Evolutionary conservation across 1,139 yeast genomes (phyloP).

Genomic region (Hemisphaericaspora lyxosophila): DNA sequence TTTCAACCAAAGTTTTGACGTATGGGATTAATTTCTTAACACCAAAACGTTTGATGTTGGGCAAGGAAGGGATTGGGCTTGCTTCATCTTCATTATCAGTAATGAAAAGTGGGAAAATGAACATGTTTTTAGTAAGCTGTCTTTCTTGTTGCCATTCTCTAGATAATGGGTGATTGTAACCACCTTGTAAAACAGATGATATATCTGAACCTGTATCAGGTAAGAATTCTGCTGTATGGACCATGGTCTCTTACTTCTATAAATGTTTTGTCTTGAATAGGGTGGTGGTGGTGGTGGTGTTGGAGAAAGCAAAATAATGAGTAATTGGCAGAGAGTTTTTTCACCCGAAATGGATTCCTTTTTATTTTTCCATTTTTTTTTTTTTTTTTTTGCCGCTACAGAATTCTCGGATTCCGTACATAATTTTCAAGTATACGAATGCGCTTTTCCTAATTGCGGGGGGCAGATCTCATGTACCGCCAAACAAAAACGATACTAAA

Average conservation of each 20-base stretch:
- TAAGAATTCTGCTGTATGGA: constrained; percentile 69
- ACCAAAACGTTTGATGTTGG: constrained; percentile 87
- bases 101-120: constrained; percentile 88
- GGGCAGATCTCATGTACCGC: too few species aligned
- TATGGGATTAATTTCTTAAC: constrained; percentile 74
- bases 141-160: constrained; percentile 91
- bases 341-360: too few species aligned
- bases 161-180: constrained; percentile 86
- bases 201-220: constrained; percentile 58
- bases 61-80: constrained; percentile 68
- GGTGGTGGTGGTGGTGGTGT: too few species aligned
- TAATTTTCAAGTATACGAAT: not conserved
- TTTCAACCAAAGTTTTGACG: constrained; percentile 65
- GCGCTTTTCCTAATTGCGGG: not conserved
- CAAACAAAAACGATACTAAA: too few species aligned
- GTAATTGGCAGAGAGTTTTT: too few species aligned
- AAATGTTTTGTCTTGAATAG: too few species aligned
- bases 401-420: too few species aligned
- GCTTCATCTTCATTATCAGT: constrained; percentile 84
- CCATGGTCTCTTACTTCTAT: constrained; percentile 25
- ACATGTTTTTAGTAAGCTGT: constrained; percentile 81
- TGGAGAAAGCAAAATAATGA: too few species aligned
- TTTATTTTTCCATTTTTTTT: too few species aligned
- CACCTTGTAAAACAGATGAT: constrained; percentile 86
- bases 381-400: too few species aligned